Evolutionary conservation across 176 grass and related monocot genomes (phyloP).

Genomic region (Avena sativa): DNA sequence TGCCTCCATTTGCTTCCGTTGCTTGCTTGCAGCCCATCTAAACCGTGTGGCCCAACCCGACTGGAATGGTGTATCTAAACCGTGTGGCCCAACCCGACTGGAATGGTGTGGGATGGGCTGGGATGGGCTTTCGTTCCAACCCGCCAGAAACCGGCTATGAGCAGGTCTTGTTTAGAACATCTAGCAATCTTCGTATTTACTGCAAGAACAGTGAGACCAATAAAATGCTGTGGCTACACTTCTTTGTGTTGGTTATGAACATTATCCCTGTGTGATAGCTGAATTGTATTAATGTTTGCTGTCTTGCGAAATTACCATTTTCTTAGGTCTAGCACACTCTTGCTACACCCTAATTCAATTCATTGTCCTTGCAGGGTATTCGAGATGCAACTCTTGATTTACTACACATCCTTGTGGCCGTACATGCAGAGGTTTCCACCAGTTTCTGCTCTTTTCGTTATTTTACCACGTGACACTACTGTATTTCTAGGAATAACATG

Average conservation of each 20-base stretch:
- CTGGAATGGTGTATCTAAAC: background rate
- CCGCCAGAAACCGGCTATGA: background rate
- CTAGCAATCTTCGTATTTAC: slow-evolving; percentile 36
- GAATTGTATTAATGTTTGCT: background rate
- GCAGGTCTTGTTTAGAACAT: slow-evolving; percentile 10
- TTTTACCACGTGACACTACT: slow-evolving; percentile 32
- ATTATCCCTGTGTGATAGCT: slow-evolving; percentile 9
- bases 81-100: background rate
- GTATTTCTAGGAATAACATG: slow-evolving; percentile 36
- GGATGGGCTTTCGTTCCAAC: slow-evolving; percentile 10
- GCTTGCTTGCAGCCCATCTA: background rate
- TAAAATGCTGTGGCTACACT: background rate
- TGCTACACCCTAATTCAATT: slow-evolving; percentile 30
- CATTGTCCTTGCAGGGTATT: slow-evolving; percentile 79
- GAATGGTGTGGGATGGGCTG: background rate
- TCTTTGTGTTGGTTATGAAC: slow-evolving; percentile 2
- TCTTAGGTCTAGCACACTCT: slow-evolving; percentile 3
- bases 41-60: background rate
- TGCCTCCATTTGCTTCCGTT: background rate
- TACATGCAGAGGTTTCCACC: slow-evolving; percentile 85
- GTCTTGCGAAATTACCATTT: slow-evolving; percentile 19
- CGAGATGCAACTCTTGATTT: slow-evolving; percentile 95
- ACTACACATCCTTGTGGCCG: slow-evolving; percentile 93
- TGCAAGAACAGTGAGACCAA: slow-evolving; percentile 29
- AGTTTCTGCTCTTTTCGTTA: slow-evolving; percentile 42